phyloP scores from a whole-genome alignment of 139 green algal species.

The Microglena sp. region DNA sequence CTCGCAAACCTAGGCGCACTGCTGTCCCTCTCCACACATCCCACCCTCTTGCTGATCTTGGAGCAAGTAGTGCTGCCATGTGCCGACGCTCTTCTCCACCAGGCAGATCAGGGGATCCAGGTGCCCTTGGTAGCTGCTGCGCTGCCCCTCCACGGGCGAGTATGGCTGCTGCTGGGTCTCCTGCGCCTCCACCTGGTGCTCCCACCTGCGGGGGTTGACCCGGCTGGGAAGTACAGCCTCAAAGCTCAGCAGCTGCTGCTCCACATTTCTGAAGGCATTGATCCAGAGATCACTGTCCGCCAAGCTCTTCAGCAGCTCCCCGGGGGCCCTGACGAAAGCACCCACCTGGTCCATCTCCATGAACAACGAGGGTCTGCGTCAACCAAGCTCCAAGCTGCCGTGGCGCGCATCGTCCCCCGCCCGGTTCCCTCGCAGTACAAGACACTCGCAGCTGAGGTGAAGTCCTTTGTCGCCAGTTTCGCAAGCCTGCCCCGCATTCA shows the following conservation, averaged over 20 bases:
- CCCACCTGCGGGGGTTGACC: constrained; percentile 68
- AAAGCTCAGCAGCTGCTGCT: constrained; percentile 28
- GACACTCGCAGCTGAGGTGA: constrained; percentile 36
- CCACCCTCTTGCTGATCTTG: background rate
- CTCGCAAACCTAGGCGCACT: background rate
- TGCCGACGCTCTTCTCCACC: background rate
- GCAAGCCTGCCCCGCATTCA: constrained; percentile 17
- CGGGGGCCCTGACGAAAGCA: constrained; percentile 42
- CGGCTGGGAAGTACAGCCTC: constrained; percentile 53
- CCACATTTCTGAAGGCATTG: constrained; percentile 24
- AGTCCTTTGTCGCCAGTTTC: constrained; percentile 25
- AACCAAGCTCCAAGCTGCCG: background rate
- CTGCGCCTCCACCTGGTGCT: constrained; percentile 67
- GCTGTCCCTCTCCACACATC: background rate
- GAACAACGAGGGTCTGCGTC: background rate
- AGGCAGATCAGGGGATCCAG: background rate
- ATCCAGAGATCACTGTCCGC: constrained; percentile 38
- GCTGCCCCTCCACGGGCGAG: constrained; percentile 25
- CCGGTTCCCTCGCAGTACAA: constrained; percentile 64
- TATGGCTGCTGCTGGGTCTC: constrained; percentile 71
- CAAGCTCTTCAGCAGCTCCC: constrained; percentile 41
- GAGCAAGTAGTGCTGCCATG: constrained; percentile 16
- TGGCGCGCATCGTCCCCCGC: constrained; percentile 39
- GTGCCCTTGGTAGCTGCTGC: background rate
- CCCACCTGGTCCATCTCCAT: constrained; percentile 21